Conservation (phyloP, 768 basidiomycete species). For the Nevesoporus exiguus region DNA sequence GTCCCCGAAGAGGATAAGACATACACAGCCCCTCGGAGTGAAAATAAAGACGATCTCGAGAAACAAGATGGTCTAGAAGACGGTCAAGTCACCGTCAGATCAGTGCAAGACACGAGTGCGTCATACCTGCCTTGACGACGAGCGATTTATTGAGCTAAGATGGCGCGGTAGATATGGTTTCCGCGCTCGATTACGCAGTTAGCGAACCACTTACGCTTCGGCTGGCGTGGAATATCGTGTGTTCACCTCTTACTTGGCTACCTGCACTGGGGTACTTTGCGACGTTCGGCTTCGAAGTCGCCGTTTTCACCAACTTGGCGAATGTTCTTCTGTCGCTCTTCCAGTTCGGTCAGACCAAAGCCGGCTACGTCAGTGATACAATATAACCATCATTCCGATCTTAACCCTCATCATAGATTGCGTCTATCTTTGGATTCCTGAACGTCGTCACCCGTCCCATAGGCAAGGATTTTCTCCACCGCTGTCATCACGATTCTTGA, state of each 20-base stretch:
- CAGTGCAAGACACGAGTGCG: background rate
- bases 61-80: conserved; percentile 24
- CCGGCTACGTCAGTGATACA: background rate
- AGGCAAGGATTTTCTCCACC: background rate
- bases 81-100: conserved; percentile 10
- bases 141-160: background rate
- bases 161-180: conserved; percentile 12
- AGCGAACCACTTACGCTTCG: background rate
- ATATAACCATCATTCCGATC: background rate
- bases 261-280: conserved; percentile 2
- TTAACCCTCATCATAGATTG: background rate
- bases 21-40: conserved; percentile 1
- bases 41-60: conserved; percentile 11
- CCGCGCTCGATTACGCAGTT: conserved; percentile 2
- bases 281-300: conserved; percentile 4
- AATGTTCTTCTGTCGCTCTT: background rate
- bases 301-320: conserved; percentile 2
- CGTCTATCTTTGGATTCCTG: background rate
- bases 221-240: background rate
- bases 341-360: background rate
- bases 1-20: conserved; percentile 14
- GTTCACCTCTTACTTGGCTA: conserved; percentile 2
- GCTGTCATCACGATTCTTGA: background rate
- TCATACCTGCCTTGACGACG: background rate
- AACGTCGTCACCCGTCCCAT: background rate